Conservation (phyloP, 768 basidiomycete species). For the Podaxis carcinomalis region DNA sequence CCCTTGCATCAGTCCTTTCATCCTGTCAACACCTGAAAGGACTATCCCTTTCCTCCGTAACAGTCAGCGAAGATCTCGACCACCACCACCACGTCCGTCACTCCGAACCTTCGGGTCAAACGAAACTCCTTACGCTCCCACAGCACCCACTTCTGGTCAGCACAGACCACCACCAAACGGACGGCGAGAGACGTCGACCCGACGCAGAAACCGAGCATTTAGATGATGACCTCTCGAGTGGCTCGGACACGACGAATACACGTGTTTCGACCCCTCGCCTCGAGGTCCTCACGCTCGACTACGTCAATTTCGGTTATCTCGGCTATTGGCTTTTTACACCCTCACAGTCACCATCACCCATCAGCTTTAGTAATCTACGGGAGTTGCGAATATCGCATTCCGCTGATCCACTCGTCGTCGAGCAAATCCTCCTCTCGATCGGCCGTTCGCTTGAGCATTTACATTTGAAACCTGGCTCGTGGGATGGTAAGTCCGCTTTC, state of each 20-base stretch:
- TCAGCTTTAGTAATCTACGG: constrained; percentile 32
- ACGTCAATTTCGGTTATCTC: constrained; percentile 31
- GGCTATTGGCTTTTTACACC: constrained; percentile 34
- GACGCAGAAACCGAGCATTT: background rate
- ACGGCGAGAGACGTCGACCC: constrained; percentile 9
- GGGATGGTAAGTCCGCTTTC: constrained; percentile 29
- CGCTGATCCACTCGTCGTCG: constrained; percentile 29
- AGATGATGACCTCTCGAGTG: constrained; percentile 7
- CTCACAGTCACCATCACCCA: constrained; percentile 18
- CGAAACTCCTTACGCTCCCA: background rate
- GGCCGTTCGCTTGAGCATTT: constrained; percentile 36
- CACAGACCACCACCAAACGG: background rate
- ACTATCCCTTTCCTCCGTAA: constrained; percentile 32
- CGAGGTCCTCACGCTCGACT: constrained; percentile 38
- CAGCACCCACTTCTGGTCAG: background rate
- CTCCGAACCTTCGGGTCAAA: background rate
- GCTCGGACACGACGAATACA: constrained; percentile 7
- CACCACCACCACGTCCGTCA: constrained; percentile 1
- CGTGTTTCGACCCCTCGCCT: constrained; percentile 18
- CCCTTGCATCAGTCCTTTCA: constrained; percentile 29
- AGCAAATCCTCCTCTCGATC: constrained; percentile 29
- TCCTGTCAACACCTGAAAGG: constrained; percentile 31
- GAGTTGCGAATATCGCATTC: constrained; percentile 41
- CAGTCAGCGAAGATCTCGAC: constrained; percentile 22
- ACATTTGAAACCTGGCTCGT: constrained; percentile 39